These are phyloP conservation scores for Apiotrichum porosum DNA, from an alignment of 1,284 basidiomycete species.

Conservation along the genomic window DNA sequence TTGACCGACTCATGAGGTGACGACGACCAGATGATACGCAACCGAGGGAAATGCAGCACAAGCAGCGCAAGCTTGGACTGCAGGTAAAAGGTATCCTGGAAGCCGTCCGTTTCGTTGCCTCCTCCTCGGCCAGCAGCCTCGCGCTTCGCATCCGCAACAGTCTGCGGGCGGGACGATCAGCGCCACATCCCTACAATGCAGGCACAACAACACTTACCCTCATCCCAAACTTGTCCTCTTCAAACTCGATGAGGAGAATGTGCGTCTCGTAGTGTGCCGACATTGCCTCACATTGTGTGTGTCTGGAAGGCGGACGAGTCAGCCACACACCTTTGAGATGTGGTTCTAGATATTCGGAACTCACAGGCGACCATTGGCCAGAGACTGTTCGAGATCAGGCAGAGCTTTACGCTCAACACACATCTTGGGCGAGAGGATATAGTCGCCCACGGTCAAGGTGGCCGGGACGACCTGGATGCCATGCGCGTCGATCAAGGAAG, in stretches of 20 bases:
- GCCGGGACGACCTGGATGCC: conserved; percentile 78
- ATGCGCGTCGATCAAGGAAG: conserved; percentile 81
- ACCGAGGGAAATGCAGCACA: conserved; percentile 79
- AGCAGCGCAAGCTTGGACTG: conserved; percentile 90
- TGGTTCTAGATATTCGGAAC: no score
- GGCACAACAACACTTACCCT: conserved; percentile 55
- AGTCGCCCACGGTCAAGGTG: conserved; percentile 92
- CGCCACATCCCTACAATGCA: conserved; percentile 55
- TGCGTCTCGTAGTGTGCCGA: conserved; percentile 92
- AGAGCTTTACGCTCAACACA: conserved; percentile 95
- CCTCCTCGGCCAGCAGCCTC: conserved; percentile 59
- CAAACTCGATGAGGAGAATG: conserved; percentile 94
- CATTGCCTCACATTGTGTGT: conserved; percentile 97
- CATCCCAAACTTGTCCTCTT: conserved; percentile 92
- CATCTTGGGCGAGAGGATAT: conserved; percentile 90
- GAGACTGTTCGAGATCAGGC: conserved; percentile 82
- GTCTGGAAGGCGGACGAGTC: conserved; percentile 54
- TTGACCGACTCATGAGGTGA: conserved; percentile 88
- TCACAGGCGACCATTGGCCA: conserved; percentile 87
- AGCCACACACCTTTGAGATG: no score
- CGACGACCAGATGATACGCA: conserved; percentile 94
- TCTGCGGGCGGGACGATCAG: conserved; percentile 51
- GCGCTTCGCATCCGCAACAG: conserved; percentile 47
- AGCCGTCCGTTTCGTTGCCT: conserved; percentile 43
- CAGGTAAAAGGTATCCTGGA: conserved; percentile 53